Percentiles rank a stretch among this genome's conserved stretches.
Conservation (phyloP, 345 rosid species). For the Brassica carinata region DNA sequence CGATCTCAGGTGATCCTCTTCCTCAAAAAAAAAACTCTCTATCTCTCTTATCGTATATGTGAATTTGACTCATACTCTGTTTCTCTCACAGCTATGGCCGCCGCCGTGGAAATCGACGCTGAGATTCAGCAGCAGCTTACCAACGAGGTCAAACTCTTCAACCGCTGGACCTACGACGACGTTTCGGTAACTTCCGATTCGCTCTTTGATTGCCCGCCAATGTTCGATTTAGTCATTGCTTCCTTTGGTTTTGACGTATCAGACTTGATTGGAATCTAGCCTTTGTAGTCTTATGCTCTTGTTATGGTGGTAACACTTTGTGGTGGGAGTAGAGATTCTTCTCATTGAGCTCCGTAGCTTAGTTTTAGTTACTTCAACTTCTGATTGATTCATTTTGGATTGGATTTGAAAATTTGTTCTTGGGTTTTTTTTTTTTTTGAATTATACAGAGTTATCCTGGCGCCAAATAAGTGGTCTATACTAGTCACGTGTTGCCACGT, state of each 20-base stretch:
- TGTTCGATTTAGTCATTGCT: background rate
- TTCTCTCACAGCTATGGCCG: constrained; percentile 35
- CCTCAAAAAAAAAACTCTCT: background rate
- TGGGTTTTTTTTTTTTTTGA: too few relatives aligned
- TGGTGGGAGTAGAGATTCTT: background rate
- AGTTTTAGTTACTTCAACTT: background rate
- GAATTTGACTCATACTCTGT: constrained; percentile 16
- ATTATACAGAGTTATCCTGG: too few relatives aligned
- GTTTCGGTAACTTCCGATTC: constrained; percentile 45
- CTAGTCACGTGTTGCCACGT: too few relatives aligned
- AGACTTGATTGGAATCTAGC: constrained; percentile 1
- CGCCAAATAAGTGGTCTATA: too few relatives aligned
- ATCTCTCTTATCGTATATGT: background rate
- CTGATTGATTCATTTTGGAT: background rate
- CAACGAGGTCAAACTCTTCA: constrained; percentile 72
- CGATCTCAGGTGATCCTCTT: constrained; percentile 24
- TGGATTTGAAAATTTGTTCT: too few relatives aligned
- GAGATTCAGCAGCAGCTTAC: constrained; percentile 41
- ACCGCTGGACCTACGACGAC: constrained; percentile 76
- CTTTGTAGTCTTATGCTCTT: background rate
- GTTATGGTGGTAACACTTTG: background rate
- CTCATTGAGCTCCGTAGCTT: background rate
- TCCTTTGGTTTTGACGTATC: background rate
- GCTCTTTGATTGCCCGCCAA: background rate
- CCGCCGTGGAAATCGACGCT: constrained; percentile 30